Base-by-base conservation (phyloP, 1,284 basidiomycete genomes). In the Ustilago tritici region DNA sequence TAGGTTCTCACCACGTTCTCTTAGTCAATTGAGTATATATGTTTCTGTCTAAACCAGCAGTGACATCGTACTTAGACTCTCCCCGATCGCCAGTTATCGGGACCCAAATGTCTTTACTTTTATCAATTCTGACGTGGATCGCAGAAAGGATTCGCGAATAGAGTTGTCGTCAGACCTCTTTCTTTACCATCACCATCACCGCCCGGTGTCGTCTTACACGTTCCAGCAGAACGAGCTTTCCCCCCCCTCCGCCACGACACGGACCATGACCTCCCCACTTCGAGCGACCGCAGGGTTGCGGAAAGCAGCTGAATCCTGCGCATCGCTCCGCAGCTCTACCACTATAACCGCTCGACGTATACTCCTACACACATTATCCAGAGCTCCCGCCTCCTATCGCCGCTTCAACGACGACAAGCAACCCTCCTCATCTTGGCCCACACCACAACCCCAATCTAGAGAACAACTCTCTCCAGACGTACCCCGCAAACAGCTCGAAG, bases 401-500 rank as follows among this genome's bases (percentile, higher is more conserved):
- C 62, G 59, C 50, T 50, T 56, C 46, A 19, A 61, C 15, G 19
- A 61, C n/a, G 57, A 40, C n/a, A 50, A 28, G 10, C 57, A 64
- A 35, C 32, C 34, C 9, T 54, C 54, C 40, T 41, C 10, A 41
- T 15, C 40, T 11, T 15, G 17, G n/a, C 23, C 23, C 23, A 23
- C 23, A n/a, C 28, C 60, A 34, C 64, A 43, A 19, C 35, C n/a
- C 10, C 4, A 57, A 2, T n/a, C 61, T 35, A 40, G 70, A 43
- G 61, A 73, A 32, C 70, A 73, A 38, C 61, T 73, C 7, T 73
- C 70, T 1, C 54, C 61, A 0, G 65, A 73, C 23, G 58, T 47
- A 17, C 56, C 67, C 4, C 64, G 68, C 17, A 55, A 55, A 14
- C 73, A 76, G 40, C 59, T 76, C 40, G 73, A 76, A 53, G 64